These are phyloP conservation scores for Kwoniella botswanensis DNA, from an alignment of 768 basidiomycete genomes.

Conservation along the genomic window DNA sequence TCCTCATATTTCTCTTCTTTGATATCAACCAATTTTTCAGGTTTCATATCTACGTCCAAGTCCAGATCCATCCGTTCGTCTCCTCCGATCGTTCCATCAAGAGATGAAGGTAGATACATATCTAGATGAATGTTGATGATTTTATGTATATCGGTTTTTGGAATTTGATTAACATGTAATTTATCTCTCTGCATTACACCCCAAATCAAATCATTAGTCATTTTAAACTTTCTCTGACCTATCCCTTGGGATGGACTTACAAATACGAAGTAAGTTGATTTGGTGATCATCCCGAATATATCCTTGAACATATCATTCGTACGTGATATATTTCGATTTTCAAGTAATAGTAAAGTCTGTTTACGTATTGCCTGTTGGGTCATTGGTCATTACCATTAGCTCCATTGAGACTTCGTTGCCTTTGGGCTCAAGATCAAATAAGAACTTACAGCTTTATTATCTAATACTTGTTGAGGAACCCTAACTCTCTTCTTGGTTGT, in stretches of 20 bases:
- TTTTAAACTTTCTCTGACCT: not conserved
- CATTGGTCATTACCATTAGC: conserved; percentile 6
- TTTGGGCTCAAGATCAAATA: not conserved
- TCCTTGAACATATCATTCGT: conserved; percentile 53
- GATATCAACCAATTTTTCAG: conserved; percentile 10
- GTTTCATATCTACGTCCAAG: not conserved
- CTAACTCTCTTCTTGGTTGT: conserved; percentile 24
- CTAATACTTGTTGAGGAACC: conserved; percentile 46
- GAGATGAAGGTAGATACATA: conserved; percentile 42
- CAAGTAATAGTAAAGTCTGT: conserved; percentile 45
- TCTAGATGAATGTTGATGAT: conserved; percentile 42
- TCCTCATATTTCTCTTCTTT: conserved; percentile 24
- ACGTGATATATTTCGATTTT: conserved; percentile 36
- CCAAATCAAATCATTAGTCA: not conserved
- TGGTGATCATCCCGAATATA: conserved; percentile 51
- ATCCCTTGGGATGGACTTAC: conserved; percentile 31
- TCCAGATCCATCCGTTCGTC: not conserved
- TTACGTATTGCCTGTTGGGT: conserved; percentile 50
- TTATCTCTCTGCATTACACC: conserved; percentile 31
- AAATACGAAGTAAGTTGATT: conserved; percentile 52
- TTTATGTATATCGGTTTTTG: conserved; percentile 35
- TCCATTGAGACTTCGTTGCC: not conserved
- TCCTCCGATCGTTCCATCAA: conserved; percentile 1
- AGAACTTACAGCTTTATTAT: conserved; percentile 51
- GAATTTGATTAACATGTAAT: conserved; percentile 26